Percentiles rank a stretch among this genome's conserved stretches.
Evolutionary conservation across 805 yeast species (phyloP).

Genomic region (Candida yuanshanica): DNA sequence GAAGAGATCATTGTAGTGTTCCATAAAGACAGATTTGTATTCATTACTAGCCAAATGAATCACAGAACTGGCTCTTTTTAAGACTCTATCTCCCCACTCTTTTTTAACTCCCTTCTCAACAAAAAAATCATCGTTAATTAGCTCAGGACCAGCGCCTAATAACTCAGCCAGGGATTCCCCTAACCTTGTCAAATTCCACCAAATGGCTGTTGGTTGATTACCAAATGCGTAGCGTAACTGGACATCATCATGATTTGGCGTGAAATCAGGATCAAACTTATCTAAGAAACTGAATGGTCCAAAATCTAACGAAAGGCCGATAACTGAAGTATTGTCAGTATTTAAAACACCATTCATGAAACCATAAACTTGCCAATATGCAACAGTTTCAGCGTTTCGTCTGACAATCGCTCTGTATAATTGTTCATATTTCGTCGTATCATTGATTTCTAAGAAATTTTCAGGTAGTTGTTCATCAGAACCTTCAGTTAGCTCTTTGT

Average conservation of each 20-base stretch:
- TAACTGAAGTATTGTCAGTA: constrained; percentile 88
- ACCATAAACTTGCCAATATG: constrained; percentile 88
- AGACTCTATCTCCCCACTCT: constrained; percentile 39
- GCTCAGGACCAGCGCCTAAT: constrained; percentile 61
- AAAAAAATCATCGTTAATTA: constrained; percentile 39
- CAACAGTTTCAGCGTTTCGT: constrained; percentile 74
- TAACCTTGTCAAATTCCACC: constrained; percentile 88
- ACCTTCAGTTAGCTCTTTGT: constrained; percentile 21
- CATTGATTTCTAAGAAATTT: constrained; percentile 25
- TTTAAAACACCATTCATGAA: constrained; percentile 91
- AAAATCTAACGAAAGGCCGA: constrained; percentile 85
- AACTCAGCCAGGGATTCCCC: constrained; percentile 82
- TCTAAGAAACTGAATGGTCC: constrained; percentile 95
- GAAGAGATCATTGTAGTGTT: constrained; percentile 50
- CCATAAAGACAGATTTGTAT: constrained; percentile 57
- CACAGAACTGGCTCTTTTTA: constrained; percentile 56
- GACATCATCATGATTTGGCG: constrained; percentile 88
- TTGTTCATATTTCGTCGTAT: constrained; percentile 56
- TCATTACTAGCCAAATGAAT: constrained; percentile 61
- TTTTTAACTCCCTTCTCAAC: constrained; percentile 40
- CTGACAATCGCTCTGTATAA: constrained; percentile 65
- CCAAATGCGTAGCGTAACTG: constrained; percentile 65
- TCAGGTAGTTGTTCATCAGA: constrained; percentile 17
- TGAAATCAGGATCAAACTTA: constrained; percentile 69
- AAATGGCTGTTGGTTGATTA: constrained; percentile 80